phyloP scores from a whole-genome alignment of 768 basidiomycete species.

The Asterophora parasitica region DNA sequence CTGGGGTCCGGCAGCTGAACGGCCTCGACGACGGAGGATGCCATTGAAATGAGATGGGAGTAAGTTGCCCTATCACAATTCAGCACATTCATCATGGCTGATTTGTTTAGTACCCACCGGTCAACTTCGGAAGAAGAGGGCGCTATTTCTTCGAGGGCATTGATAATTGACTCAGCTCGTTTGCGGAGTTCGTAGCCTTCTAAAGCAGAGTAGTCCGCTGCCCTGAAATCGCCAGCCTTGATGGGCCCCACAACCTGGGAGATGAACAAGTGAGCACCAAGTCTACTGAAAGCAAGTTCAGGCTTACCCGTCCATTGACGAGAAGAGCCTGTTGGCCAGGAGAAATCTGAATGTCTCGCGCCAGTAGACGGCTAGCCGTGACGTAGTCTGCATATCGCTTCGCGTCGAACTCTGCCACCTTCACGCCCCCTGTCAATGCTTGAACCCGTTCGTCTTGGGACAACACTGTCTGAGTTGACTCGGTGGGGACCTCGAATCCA shows the following conservation, averaged over 20 bases:
- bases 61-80: conserved; percentile 39
- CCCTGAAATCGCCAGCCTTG: conserved; percentile 47
- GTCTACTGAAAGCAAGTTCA: not conserved
- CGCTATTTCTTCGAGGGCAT: conserved; percentile 54
- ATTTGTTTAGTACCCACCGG: conserved; percentile 29
- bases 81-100: no score
- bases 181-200: conserved; percentile 70
- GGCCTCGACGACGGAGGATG: conserved; percentile 68
- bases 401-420: conserved; percentile 27
- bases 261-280: not conserved
- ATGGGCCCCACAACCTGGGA: conserved; percentile 76
- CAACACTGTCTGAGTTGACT: conserved; percentile 36
- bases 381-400: conserved; percentile 39
- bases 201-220: conserved; percentile 70
- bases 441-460: conserved; percentile 25
- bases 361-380: conserved; percentile 41
- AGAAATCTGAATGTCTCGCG: conserved; percentile 50
- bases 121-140: conserved; percentile 34
- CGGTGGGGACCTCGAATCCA: conserved; percentile 19
- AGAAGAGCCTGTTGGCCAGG: conserved; percentile 50
- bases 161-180: conserved; percentile 63
- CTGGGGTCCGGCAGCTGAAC: conserved; percentile 71
- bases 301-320: conserved; percentile 9
- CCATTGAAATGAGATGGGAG: conserved; percentile 57
- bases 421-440: conserved; percentile 30